Percentiles rank a stretch among this genome's conserved stretches.
Evolutionary conservation across 371 early-diverging fungal species (phyloP).

Genomic region (Lichtheimia corymbifera): DNA sequence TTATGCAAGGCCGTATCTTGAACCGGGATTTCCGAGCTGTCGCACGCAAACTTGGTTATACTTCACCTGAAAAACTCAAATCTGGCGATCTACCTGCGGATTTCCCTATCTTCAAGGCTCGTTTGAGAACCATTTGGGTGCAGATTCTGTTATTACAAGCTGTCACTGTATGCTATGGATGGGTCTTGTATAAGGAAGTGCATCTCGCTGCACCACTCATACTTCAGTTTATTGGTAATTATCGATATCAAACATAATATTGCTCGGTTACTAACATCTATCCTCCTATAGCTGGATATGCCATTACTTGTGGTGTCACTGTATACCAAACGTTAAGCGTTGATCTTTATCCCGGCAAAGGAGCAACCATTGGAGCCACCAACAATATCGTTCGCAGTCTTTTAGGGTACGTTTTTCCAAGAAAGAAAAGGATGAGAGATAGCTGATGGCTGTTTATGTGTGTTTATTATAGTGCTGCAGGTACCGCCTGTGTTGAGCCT

Average conservation of each 20-base stretch:
- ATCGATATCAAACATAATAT: background rate
- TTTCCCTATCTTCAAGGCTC: slow-evolving; percentile 31
- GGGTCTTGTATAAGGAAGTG: slow-evolving; percentile 22
- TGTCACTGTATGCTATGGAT: slow-evolving; percentile 32
- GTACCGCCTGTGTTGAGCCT: slow-evolving; percentile 26
- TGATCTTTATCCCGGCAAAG: background rate
- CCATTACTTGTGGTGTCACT: background rate
- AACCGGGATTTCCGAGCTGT: slow-evolving; percentile 32
- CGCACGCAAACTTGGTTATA: slow-evolving; percentile 11
- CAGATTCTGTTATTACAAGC: slow-evolving; percentile 11
- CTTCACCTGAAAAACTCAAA: slow-evolving; percentile 5
- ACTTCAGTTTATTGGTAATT: slow-evolving; percentile 34
- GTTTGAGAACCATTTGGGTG: slow-evolving; percentile 28
- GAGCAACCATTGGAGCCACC: slow-evolving; percentile 39
- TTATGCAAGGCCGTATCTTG: slow-evolving; percentile 25
- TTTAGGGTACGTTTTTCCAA: slow-evolving; percentile 24
- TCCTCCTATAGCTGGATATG: background rate
- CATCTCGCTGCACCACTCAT: slow-evolving; percentile 30
- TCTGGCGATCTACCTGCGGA: slow-evolving; percentile 20
- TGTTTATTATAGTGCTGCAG: slow-evolving; percentile 18
- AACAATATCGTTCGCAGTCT: slow-evolving; percentile 40
- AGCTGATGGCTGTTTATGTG: slow-evolving; percentile 5
- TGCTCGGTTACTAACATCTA: background rate
- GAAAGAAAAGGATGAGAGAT: slow-evolving; percentile 21
- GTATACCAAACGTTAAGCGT: background rate